Base-by-base conservation (phyloP, 176 grass and related monocot genomes). In the Eremochloa ophiuroides region DNA sequence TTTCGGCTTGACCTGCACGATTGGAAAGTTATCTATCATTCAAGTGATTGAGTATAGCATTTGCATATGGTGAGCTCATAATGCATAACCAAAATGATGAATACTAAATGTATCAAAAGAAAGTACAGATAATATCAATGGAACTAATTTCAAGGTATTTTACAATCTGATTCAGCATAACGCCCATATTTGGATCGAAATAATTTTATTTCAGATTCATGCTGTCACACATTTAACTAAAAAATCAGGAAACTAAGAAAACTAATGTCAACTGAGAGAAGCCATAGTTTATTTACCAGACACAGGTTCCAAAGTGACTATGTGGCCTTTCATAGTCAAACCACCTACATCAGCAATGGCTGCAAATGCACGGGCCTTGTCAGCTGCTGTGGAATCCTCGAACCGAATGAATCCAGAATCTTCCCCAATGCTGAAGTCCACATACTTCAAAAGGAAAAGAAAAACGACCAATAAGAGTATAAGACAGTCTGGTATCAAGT, bases 391-490 rank as follows among this genome's bases (percentile, higher is more conserved):
- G 12, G 96, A 79, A 77, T 99, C 91, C 65, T 95, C 90, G 27
- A 93, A 99, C 29, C 96, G 85, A 76, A 99, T 89, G 69, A 88
- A 95, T 62, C 96, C 96, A 30, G 88, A 86, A 62, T 88, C 88
- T 43, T 95, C 90, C 26, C 96, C 96, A 75, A 84, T 95, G 51
- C 88, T 91, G 67, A 88, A 99, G 71, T 99, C 96, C 73, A 99
- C 81, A 23, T 66, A 99, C 96, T 99, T 85, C 69, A 87, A 43
- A 22, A 83, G 66, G 28, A 47, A 51, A 18, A 60, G 50, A 56
- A 51, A 25, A 58, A 58, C 25, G 71, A 74, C 6, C n/a, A n/a
- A n/a, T n/a, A n/a, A n/a, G n/a, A n/a, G n/a, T n/a, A n/a, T n/a
- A 48, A 69, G 58, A 30, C 23, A 80, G 69, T 18, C 59, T 30